These are phyloP conservation scores for Mortierella antarctica DNA, from an alignment of 192 early-diverging fungal species.

Conservation along the genomic window DNA sequence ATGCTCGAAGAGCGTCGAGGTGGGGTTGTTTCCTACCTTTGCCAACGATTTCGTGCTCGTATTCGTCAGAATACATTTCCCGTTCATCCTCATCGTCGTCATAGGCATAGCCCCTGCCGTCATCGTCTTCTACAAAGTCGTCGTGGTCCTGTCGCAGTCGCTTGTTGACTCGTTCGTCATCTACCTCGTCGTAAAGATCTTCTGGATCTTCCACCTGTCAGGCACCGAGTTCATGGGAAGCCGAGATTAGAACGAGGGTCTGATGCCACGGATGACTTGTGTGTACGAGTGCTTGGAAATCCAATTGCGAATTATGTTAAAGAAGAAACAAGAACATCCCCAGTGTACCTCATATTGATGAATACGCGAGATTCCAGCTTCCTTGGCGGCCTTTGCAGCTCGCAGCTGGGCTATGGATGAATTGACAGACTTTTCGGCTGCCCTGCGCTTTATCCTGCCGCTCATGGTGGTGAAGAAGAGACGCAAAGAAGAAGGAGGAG, in stretches of 20 bases:
- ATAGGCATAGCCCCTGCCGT: conserved; percentile 69
- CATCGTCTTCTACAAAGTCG: conserved; percentile 77
- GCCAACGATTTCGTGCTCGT: conserved; percentile 42
- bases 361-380: conserved; percentile 35
- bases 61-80: conserved; percentile 58
- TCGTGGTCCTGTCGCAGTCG: conserved; percentile 54
- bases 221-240: neutral
- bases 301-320: neutral
- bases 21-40: conserved; percentile 33
- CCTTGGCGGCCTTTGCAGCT: conserved; percentile 20
- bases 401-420: conserved; percentile 22
- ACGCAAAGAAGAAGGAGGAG: neutral
- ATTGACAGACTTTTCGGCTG: conserved; percentile 12
- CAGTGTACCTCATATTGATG: conserved; percentile 45
- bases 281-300: neutral
- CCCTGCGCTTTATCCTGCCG: conserved; percentile 36
- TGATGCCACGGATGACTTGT: neutral
- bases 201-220: conserved; percentile 50
- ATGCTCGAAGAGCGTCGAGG: conserved; percentile 1
- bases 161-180: conserved; percentile 67
- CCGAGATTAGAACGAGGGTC: neutral
- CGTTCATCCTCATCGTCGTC: conserved; percentile 68
- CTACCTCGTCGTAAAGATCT: conserved; percentile 67
- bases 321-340: neutral
- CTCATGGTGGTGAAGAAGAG: conserved; percentile 24